Conservation (phyloP, 495 filamentous ascomycete species). For the Penicillium mononematosum region DNA sequence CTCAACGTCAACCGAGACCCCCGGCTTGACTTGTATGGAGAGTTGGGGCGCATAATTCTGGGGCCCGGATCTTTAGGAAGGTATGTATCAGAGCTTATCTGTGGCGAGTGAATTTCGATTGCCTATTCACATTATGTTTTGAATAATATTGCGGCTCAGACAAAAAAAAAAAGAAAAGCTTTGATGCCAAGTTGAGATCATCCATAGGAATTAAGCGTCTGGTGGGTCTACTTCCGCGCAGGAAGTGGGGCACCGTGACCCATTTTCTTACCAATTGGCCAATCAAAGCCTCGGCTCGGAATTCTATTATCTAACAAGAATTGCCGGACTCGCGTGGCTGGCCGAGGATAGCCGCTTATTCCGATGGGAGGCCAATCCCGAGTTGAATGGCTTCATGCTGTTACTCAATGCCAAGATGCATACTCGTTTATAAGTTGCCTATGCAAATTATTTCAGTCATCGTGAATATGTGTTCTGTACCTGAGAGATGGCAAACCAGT, state of each 20-base stretch:
- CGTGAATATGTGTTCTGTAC: no score
- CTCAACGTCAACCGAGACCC: conserved; percentile 26
- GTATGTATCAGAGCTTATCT: conserved; percentile 15
- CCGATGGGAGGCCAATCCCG: background rate
- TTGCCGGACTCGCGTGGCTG: conserved; percentile 10
- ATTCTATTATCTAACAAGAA: conserved; percentile 28
- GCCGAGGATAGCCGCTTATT: conserved; percentile 23
- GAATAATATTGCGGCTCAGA: background rate
- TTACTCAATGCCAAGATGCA: conserved; percentile 7
- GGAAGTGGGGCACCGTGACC: conserved; percentile 1
- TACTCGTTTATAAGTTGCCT: background rate
- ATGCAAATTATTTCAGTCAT: no score
- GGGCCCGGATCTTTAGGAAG: conserved; percentile 22
- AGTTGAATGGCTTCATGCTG: conserved; percentile 10
- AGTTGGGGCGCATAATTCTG: conserved; percentile 21
- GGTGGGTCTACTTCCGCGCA: conserved; percentile 15
- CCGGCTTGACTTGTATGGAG: conserved; percentile 13
- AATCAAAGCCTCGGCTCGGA: conserved; percentile 15
- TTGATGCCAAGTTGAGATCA: conserved; percentile 7
- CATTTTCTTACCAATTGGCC: background rate
- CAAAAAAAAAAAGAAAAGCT: background rate
- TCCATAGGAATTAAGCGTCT: conserved; percentile 24
- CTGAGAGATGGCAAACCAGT: no score
- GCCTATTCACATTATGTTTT: conserved; percentile 14
- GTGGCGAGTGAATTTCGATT: conserved; percentile 14